Evolutionary conservation across 1,284 basidiomycete genomes (phyloP).

Genomic region (Schizopora paradoxa): DNA sequence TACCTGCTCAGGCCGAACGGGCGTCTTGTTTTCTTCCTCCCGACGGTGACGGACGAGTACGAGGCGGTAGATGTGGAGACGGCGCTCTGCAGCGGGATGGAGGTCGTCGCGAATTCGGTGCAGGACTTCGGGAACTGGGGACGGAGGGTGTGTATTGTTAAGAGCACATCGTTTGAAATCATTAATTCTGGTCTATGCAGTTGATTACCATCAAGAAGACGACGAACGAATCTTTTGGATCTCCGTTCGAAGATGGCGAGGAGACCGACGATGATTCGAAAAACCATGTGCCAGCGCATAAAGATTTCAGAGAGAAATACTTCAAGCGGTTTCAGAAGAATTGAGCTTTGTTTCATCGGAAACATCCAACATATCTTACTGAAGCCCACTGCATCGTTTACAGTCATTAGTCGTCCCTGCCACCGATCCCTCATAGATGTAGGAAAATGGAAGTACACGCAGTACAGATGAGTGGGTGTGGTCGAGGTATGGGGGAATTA

Average conservation of each 20-base stretch:
- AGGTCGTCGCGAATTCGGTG: conserved; percentile 80
- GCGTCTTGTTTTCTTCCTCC: conserved; percentile 91
- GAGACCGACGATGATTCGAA: conserved; percentile 18
- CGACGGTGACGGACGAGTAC: conserved; percentile 88
- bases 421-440: no score
- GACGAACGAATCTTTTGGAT: conserved; percentile 41
- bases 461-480: no score
- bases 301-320: conserved; percentile 76
- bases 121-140: conserved; percentile 98
- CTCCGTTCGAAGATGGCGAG: conserved; percentile 40
- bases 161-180: background rate
- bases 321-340: conserved; percentile 65
- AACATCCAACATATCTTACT: no score
- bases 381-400: no score
- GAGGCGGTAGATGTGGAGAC: conserved; percentile 76
- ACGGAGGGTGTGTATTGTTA: conserved; percentile 59
- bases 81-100: conserved; percentile 81
- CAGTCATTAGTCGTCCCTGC: no score
- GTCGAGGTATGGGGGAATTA: no score
- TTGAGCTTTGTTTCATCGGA: no score
- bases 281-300: conserved; percentile 62
- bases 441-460: no score
- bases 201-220: conserved; percentile 86
- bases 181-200: conserved; percentile 34
- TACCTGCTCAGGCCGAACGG: conserved; percentile 84